Percentiles rank a stretch among this genome's conserved stretches.
phyloP scores from a whole-genome alignment of 2,329 filamentous ascomycete species.

The Tolypocladium endophyticum region DNA sequence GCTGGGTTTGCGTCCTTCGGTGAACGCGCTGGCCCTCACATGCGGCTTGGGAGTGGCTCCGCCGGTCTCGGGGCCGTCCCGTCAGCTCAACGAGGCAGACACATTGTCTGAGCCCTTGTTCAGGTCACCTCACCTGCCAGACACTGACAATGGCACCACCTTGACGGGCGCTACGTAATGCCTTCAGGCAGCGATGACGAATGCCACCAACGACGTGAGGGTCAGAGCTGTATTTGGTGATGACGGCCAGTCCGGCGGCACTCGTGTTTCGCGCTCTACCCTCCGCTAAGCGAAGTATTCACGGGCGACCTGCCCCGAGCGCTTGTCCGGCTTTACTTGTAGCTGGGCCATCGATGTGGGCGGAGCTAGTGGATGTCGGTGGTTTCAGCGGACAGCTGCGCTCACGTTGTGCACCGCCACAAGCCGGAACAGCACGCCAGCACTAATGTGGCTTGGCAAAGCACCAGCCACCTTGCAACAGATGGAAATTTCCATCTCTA shows the following conservation, averaged over 20 bases:
- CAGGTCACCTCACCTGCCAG: not conserved
- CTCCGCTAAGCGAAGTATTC: not conserved
- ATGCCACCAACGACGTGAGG: not conserved
- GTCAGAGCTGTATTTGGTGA: not conserved
- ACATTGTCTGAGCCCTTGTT: not conserved
- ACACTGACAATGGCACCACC: not conserved
- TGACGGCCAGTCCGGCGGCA: not conserved
- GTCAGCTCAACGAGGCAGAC: not conserved
- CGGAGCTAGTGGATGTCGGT: not conserved
- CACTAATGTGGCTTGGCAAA: not conserved
- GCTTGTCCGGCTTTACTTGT: not conserved
- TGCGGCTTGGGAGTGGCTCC: not conserved
- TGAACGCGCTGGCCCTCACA: not conserved
- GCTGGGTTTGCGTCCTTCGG: not conserved
- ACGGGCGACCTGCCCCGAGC: not conserved
- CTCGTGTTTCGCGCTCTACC: not conserved
- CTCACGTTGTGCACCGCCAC: not conserved
- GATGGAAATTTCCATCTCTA: conserved; percentile 23
- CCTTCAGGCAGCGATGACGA: not conserved
- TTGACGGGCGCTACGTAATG: not conserved
- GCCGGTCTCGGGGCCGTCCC: not conserved
- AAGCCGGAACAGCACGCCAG: not conserved
- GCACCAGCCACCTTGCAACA: not conserved
- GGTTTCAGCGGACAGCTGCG: not conserved
- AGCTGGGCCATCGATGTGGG: not conserved